These are phyloP conservation scores for Thalassiosira hispida DNA, from an alignment of 352 stramenopile genomes.

Conservation along the genomic window DNA sequence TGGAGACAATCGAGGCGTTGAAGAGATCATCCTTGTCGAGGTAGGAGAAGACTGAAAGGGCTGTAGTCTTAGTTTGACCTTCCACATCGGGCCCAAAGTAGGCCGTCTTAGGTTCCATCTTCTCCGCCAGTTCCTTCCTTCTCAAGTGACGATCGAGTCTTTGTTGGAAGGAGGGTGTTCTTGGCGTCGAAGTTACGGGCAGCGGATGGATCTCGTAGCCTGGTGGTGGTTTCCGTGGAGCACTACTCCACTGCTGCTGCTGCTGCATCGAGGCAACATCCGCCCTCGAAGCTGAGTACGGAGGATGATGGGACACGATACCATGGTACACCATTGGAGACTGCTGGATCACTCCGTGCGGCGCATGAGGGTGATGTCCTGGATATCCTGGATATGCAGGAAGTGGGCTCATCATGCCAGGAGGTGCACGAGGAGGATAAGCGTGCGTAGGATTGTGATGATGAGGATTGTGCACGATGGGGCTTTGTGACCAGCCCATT, in stretches of 20 bases:
- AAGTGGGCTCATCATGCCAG: too few species aligned
- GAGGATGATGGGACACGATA: slow-evolving; percentile 14
- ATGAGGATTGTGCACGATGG: slow-evolving; percentile 47
- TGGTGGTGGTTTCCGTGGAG: slow-evolving; percentile 3
- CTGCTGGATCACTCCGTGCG: slow-evolving; percentile 33
- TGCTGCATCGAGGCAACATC: slow-evolving; percentile 8
- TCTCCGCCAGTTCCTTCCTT: slow-evolving; percentile 12
- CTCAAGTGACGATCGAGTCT: slow-evolving; percentile 31
- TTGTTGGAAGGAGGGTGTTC: slow-evolving; percentile 23
- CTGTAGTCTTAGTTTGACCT: slow-evolving; percentile 57
- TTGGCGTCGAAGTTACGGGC: slow-evolving; percentile 10
- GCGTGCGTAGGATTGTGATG: too few species aligned
- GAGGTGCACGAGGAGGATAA: too few species aligned
- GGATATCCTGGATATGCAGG: slow-evolving; percentile 1
- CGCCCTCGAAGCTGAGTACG: slow-evolving; percentile 26
- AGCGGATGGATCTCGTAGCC: neutral
- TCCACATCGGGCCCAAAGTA: slow-evolving; percentile 66
- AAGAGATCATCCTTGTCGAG: slow-evolving; percentile 75
- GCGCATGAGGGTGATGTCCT: slow-evolving; percentile 2
- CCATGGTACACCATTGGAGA: slow-evolving; percentile 26
- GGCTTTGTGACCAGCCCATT: slow-evolving; percentile 25
- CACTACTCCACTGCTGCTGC: slow-evolving; percentile 1
- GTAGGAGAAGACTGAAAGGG: slow-evolving; percentile 74
- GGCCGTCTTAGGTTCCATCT: slow-evolving; percentile 40
- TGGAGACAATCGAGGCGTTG: slow-evolving; percentile 77